A percentile compares a stretch with the other conserved stretches of the same genome.
Evolutionary conservation across 1,284 basidiomycete genomes (phyloP).

Genomic region (Erythrobasidium hasegawianum): DNA sequence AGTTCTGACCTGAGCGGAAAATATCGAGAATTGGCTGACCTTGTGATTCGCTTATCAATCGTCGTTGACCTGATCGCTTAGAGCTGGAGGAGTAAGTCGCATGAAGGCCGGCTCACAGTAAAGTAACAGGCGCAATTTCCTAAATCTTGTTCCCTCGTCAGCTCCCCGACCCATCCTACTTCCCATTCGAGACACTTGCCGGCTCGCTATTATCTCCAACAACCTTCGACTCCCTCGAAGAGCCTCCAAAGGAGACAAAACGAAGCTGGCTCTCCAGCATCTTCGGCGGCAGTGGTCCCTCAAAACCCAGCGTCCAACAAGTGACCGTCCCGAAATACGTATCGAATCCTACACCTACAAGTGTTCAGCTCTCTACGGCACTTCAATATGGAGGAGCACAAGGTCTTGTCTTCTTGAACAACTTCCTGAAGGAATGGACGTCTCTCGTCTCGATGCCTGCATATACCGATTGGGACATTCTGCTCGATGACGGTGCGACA

Average conservation of each 20-base stretch:
- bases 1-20: too few species aligned
- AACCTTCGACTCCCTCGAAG: conserved; percentile 50
- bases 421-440: conserved; percentile 61
- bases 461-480: conserved; percentile 60
- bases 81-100: conserved; percentile 30
- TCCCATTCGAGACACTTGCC: conserved; percentile 57
- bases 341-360: conserved; percentile 46
- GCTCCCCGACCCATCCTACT: conserved; percentile 50
- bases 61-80: background rate
- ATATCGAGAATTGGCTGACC: too few species aligned
- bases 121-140: too few species aligned
- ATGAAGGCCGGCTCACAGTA: background rate
- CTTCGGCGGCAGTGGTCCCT: conserved; percentile 54
- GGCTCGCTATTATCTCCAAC: conserved; percentile 53
- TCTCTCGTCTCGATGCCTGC: conserved; percentile 63
- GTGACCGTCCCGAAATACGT: conserved; percentile 61
- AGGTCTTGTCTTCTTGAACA: conserved; percentile 57
- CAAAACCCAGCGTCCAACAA: conserved; percentile 53
- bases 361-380: conserved; percentile 61
- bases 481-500: conserved; percentile 71
- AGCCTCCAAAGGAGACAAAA: conserved; percentile 17
- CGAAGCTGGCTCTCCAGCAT: conserved; percentile 62
- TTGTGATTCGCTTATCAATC: background rate
- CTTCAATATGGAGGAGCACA: conserved; percentile 68
- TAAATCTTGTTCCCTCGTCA: too few species aligned